Conservation (phyloP, 164 flowering plant species). For the Stephania cephalantha region DNA sequence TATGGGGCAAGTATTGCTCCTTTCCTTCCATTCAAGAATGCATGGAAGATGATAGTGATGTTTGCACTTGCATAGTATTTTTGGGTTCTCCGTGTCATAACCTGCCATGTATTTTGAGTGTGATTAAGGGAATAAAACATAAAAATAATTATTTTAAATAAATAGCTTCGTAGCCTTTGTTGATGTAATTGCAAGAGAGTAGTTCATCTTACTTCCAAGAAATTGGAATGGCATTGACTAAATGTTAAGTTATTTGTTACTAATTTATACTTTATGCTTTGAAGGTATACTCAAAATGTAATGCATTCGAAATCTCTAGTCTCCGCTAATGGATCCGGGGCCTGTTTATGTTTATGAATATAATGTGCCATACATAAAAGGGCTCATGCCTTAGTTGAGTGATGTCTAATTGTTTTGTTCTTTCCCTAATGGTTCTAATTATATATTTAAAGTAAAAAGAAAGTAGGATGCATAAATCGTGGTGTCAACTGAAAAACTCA, state of each 20-base stretch:
- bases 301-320: too few species aligned
- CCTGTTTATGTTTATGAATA: background rate
- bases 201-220: background rate
- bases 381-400: background rate
- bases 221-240: background rate
- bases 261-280: background rate
- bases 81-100: conserved; percentile 64
- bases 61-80: conserved; percentile 48
- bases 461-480: background rate
- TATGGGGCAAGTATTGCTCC: conserved; percentile 74
- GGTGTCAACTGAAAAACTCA: background rate
- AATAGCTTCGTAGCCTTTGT: background rate
- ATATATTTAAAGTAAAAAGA: background rate
- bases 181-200: background rate
- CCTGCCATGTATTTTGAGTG: conserved; percentile 28
- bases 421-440: background rate
- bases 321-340: background rate
- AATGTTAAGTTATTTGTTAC: background rate
- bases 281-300: background rate
- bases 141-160: background rate
- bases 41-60: conserved; percentile 83
- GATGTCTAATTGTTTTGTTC: background rate
- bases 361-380: background rate
- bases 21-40: conserved; percentile 90
- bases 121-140: background rate